phyloP scores from a whole-genome alignment of 2,329 filamentous ascomycete species.

The Mycosphaerelloides madeirae region DNA sequence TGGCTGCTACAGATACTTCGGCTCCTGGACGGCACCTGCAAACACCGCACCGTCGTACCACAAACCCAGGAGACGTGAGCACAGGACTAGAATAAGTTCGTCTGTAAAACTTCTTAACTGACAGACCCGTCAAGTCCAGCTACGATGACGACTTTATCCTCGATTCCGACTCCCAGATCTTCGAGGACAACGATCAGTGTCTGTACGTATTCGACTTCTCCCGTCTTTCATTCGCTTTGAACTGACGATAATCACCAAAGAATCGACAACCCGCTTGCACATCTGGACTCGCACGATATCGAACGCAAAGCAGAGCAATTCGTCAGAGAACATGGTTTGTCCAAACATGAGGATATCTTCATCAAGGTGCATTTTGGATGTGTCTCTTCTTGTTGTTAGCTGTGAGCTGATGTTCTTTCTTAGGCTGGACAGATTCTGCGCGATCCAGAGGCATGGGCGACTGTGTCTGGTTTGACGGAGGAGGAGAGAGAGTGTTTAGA shows the following conservation, averaged over 20 bases:
- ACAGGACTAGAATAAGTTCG: too few relatives aligned
- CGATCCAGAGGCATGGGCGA: slow-evolving; percentile 25
- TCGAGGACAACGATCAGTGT: slow-evolving; percentile 17
- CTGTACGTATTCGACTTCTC: slow-evolving; percentile 5
- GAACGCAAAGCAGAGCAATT: slow-evolving; percentile 15
- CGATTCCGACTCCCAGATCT: slow-evolving; percentile 1
- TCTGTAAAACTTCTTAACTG: not conserved
- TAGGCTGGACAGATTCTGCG: slow-evolving; percentile 24
- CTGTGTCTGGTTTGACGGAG: slow-evolving; percentile 20
- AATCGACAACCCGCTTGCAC: slow-evolving; percentile 21
- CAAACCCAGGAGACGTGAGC: too few relatives aligned
- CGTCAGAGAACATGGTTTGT: slow-evolving; percentile 11
- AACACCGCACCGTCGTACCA: too few relatives aligned
- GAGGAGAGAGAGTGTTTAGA: slow-evolving; percentile 22
- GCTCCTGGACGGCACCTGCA: too few relatives aligned
- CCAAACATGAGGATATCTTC: slow-evolving; percentile 16
- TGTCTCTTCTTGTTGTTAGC: too few relatives aligned
- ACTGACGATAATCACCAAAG: slow-evolving; percentile 3
- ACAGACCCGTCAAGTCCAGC: not conserved
- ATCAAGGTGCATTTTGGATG: too few relatives aligned
- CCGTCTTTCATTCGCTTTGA: not conserved
- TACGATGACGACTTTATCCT: not conserved
- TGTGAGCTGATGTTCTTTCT: not conserved
- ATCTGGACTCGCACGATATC: slow-evolving; percentile 13
- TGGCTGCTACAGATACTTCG: too few relatives aligned